Evolutionary conservation across 345 rosid species (phyloP), one percentile per base, ranked within the genome.

Genomic region (Gossypium longicalyx): DNA sequence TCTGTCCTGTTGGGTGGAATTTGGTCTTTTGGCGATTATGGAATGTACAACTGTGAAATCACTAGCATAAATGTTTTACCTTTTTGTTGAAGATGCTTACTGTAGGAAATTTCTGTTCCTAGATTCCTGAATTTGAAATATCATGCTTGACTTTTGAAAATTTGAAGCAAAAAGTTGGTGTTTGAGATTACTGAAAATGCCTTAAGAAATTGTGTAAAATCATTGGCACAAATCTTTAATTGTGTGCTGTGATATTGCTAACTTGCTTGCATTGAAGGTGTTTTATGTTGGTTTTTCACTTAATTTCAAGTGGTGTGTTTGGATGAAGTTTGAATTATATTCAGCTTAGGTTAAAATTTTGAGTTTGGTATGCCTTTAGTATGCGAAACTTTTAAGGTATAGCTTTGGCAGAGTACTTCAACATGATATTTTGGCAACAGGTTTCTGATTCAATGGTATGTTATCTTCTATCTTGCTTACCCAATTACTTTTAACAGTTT

Each of bases 401-500:
- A 27, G 15, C 15, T 58, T 58, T 48, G 45, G 15, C 48, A 49
- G 2, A 7, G 23, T 29, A 16, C 61, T 27, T 63, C 54, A 70
- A 20, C 12, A 54, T 63, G 43, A 19, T 64, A n/a, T n/a, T 12
- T 63, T 67, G 61, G 48, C 45, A 64, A 13, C 49, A 64, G 70
- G 53, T 72, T 11, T 20, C 11, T 9, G 9, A 25, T 52, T 17
- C 61, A 65, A 23, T 23, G 63, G 4, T 27, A 52, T 20, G 9
- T 61, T 45, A 11, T 38, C 76, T 68, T 54, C 44, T 43, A 47
- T 52, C 25, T 49, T 67, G 17, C 75, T 64, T 68, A 75, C 47
- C 52, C 73, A 34, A 51, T 67, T 62, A 9, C 66, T 70, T 77
- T 66, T 80, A 29, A 77, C 90, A 94, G 99, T 87, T 95, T 82